These are phyloP conservation scores for Rubroshorea leprosula DNA, from an alignment of 345 rosid genomes.

Conservation along the genomic window DNA sequence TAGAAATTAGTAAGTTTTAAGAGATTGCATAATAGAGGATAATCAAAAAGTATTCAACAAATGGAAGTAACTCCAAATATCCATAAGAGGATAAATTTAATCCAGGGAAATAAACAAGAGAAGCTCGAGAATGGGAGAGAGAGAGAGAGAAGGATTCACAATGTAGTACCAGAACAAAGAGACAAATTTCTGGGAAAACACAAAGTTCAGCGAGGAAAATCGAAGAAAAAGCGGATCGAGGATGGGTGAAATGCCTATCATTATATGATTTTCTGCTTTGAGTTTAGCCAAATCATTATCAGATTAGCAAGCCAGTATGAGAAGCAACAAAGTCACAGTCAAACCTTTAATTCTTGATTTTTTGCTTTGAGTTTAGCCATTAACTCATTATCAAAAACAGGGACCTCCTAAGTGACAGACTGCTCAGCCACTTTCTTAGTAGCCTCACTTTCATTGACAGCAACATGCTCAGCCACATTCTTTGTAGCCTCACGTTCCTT, in stretches of 20 bases:
- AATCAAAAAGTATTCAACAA: too few species aligned
- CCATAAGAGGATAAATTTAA: slow-evolving; percentile 19
- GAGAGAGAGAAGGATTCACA: too few species aligned
- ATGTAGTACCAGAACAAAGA: slow-evolving; percentile 36
- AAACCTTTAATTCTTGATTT: slow-evolving; percentile 85
- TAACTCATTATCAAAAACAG: slow-evolving; percentile 53
- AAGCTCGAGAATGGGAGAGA: slow-evolving; percentile 10
- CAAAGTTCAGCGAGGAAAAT: slow-evolving; percentile 29
- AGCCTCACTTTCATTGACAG: slow-evolving; percentile 23
- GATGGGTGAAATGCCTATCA: slow-evolving; percentile 18
- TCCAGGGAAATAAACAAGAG: slow-evolving; percentile 14
- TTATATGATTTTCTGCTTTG: too few species aligned
- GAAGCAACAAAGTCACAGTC: slow-evolving; percentile 9
- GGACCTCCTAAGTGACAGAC: slow-evolving; percentile 49
- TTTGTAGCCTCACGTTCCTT: slow-evolving; percentile 36
- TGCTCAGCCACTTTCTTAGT: background rate
- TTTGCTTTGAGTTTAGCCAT: slow-evolving; percentile 57
- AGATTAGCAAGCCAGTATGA: too few species aligned
- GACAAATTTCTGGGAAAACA: slow-evolving; percentile 39
- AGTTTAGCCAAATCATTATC: too few species aligned
- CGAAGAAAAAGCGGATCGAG: slow-evolving; percentile 23
- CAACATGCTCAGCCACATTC: slow-evolving; percentile 36
- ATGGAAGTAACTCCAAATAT: background rate
- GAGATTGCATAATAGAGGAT: background rate
- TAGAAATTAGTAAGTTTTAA: too few species aligned